Evolutionary conservation across 1,284 basidiomycete species (phyloP).

Genomic region (Peniophora sp.): DNA sequence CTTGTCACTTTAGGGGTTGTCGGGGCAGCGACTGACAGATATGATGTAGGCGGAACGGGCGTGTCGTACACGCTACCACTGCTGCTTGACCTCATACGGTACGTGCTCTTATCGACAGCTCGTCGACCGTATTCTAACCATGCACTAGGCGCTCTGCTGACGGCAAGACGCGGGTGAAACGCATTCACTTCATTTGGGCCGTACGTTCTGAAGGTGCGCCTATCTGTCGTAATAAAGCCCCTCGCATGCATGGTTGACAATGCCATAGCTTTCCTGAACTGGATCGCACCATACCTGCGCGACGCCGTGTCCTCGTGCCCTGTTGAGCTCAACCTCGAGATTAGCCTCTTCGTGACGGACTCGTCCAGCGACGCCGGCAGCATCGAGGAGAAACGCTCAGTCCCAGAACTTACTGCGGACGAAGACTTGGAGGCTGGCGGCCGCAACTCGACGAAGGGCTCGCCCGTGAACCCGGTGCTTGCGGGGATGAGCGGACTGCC

Average conservation of each 20-base stretch:
- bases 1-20: neutral
- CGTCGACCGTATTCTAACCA: too few species aligned
- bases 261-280: slow-evolving; percentile 13
- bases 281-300: slow-evolving; percentile 13
- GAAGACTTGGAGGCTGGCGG: neutral
- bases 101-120: slow-evolving; percentile 4
- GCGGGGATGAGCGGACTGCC: slow-evolving; percentile 4
- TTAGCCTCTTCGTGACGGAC: slow-evolving; percentile 30
- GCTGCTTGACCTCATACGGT: slow-evolving; percentile 35
- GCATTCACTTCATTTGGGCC: slow-evolving; percentile 36
- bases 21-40: neutral
- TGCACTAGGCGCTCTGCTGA: slow-evolving; percentile 16
- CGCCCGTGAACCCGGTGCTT: neutral
- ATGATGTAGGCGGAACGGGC: slow-evolving; percentile 36
- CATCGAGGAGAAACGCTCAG: slow-evolving; percentile 7
- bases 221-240: neutral
- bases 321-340: slow-evolving; percentile 13
- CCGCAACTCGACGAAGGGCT: neutral
- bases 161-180: slow-evolving; percentile 21
- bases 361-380: neutral
- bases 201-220: slow-evolving; percentile 31
- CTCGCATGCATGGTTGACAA: too few species aligned
- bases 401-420: neutral
- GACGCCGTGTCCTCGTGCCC: neutral
- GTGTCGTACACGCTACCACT: slow-evolving; percentile 42